These are phyloP conservation scores for Monilinia laxa DNA, from an alignment of 2,329 filamentous ascomycete species.

Conservation along the genomic window DNA sequence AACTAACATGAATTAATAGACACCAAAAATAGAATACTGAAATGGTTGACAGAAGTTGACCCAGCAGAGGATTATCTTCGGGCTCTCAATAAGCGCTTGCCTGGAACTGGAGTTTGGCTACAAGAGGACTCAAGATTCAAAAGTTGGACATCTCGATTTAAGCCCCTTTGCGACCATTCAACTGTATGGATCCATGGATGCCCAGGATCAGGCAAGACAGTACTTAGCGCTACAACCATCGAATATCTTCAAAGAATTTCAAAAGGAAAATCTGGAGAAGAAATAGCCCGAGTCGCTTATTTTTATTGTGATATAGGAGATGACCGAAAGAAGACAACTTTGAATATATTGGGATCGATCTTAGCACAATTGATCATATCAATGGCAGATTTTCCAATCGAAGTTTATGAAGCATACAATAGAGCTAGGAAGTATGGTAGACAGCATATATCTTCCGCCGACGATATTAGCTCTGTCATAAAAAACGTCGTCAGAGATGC, in stretches of 20 bases:
- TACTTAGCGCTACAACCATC: slow-evolving; percentile 14
- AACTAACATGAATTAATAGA: slow-evolving; percentile 9
- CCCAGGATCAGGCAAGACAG: slow-evolving; percentile 14
- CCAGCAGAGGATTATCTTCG: slow-evolving; percentile 14
- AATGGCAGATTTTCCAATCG: not conserved
- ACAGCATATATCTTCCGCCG: slow-evolving; percentile 13
- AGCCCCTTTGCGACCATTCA: not conserved
- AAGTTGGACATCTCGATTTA: not conserved
- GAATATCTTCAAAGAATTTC: not conserved
- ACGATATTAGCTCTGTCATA: not conserved
- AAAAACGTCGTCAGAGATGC: not conserved
- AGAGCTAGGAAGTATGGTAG: slow-evolving; percentile 21
- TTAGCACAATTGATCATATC: slow-evolving; percentile 17
- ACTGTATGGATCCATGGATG: slow-evolving; percentile 18
- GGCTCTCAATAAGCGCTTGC: slow-evolving; percentile 6
- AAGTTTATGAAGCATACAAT: slow-evolving; percentile 6
- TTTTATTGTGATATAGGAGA: slow-evolving; percentile 21
- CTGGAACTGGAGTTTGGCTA: slow-evolving; percentile 15
- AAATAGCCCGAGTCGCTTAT: slow-evolving; percentile 1
- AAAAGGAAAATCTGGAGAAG: not conserved
- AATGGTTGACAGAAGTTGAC: slow-evolving; percentile 21
- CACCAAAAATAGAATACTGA: not conserved
- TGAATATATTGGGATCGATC: slow-evolving; percentile 17
- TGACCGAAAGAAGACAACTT: not conserved
- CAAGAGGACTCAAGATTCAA: not conserved